Evolutionary conservation across 768 basidiomycete genomes (phyloP).

Genomic region (Lentinula guzmanii): DNA sequence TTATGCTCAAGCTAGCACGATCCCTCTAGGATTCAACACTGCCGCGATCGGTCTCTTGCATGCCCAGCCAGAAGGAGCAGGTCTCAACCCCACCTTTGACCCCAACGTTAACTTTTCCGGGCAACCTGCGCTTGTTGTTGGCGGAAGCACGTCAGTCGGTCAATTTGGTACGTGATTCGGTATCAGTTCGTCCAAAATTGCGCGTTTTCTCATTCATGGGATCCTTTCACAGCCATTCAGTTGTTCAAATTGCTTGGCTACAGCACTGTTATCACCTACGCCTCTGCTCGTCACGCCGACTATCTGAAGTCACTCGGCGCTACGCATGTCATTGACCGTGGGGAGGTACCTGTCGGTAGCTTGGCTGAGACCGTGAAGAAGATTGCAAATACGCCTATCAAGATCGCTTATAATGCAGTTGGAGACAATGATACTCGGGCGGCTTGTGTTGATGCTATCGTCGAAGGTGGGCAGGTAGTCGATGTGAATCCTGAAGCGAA

Average conservation of each 20-base stretch:
- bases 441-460: constrained; percentile 11
- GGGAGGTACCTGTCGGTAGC: neutral
- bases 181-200: constrained; percentile 9
- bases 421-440: too few species aligned
- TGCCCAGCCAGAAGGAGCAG: constrained; percentile 28
- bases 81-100: constrained; percentile 33
- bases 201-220: neutral
- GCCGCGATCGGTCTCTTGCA: constrained; percentile 46
- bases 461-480: constrained; percentile 29
- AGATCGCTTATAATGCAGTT: constrained; percentile 9
- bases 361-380: neutral
- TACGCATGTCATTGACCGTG: constrained; percentile 15
- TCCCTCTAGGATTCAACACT: constrained; percentile 41
- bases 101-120: constrained; percentile 33
- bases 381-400: constrained; percentile 15
- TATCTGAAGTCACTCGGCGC: constrained; percentile 14
- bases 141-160: constrained; percentile 43
- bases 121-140: constrained; percentile 40
- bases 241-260: constrained; percentile 11
- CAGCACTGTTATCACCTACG: constrained; percentile 13
- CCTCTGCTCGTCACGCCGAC: constrained; percentile 10
- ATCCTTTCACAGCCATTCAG: constrained; percentile 10
- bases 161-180: constrained; percentile 23
- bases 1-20: constrained; percentile 41
- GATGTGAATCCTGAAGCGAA: constrained; percentile 1